A percentile compares a stretch with the other conserved stretches of the same genome.
Conservation (phyloP, 768 basidiomycete genomes). For the Naganishia friedmannii region DNA sequence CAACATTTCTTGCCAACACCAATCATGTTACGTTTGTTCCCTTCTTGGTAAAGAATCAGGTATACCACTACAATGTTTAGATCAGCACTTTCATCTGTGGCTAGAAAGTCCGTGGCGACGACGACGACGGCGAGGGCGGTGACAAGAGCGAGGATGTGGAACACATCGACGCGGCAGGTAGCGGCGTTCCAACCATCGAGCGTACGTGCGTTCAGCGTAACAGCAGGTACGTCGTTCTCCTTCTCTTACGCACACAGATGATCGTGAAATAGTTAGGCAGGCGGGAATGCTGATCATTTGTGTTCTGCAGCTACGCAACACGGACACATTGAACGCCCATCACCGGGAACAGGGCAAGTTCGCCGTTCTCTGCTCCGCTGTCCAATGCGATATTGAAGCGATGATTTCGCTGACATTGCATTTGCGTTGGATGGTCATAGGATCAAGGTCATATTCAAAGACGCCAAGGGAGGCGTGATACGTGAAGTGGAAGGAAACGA, state of each 20-base stretch:
- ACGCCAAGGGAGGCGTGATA: conserved; percentile 75
- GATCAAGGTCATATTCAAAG: conserved; percentile 84
- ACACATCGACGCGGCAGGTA: neutral
- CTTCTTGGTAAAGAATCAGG: too few species aligned
- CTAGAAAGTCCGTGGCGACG: neutral
- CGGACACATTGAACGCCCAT: conserved; percentile 43
- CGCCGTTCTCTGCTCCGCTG: neutral
- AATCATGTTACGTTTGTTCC: too few species aligned
- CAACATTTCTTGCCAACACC: too few species aligned
- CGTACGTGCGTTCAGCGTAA: neutral
- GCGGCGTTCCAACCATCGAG: neutral
- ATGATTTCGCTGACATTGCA: neutral
- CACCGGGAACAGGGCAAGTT: conserved; percentile 46
- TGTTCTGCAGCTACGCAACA: conserved; percentile 36
- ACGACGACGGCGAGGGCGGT: neutral
- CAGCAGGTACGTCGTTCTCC: neutral
- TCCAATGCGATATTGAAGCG: neutral
- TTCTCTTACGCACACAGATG: neutral
- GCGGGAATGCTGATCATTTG: neutral
- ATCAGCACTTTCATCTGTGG: neutral
- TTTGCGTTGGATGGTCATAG: conserved; percentile 54
- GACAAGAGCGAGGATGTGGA: neutral
- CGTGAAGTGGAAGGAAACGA: conserved; percentile 89
- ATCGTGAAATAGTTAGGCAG: too few species aligned
- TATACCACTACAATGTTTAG: neutral